Percentiles rank a stretch among this genome's conserved stretches.
Evolutionary conservation across 495 filamentous ascomycete genomes (phyloP).

Genomic region (Hypoxylon perforatum): DNA sequence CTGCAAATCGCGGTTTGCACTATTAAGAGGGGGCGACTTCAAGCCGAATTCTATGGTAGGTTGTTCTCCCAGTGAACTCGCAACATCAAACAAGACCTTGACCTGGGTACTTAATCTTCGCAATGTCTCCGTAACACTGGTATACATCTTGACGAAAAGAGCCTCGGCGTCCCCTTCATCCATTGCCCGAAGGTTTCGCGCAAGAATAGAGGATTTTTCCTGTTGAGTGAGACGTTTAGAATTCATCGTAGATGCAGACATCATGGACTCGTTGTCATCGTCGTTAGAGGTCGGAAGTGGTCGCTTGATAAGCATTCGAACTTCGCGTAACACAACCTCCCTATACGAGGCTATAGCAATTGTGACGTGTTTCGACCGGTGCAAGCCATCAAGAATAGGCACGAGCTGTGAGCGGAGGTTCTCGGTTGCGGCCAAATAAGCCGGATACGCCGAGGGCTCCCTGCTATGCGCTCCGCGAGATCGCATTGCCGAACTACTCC

Average conservation of each 20-base stretch:
- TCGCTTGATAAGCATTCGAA: constrained; percentile 84
- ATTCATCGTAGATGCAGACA: constrained; percentile 84
- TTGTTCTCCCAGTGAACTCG: constrained; percentile 72
- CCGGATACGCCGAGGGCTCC: constrained; percentile 72
- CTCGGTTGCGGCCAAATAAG: constrained; percentile 77
- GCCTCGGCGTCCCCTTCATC: constrained; percentile 86
- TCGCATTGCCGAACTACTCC: constrained; percentile 65
- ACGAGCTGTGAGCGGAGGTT: constrained; percentile 73
- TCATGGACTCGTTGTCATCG: constrained; percentile 90
- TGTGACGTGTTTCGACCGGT: constrained; percentile 78
- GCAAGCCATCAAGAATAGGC: constrained; percentile 77
- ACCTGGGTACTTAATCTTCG: constrained; percentile 88
- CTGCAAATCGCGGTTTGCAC: constrained; percentile 64
- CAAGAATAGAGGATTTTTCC: constrained; percentile 88
- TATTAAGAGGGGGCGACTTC: constrained; percentile 54
- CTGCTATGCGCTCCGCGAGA: constrained; percentile 72
- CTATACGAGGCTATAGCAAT: constrained; percentile 86
- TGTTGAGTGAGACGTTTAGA: constrained; percentile 77
- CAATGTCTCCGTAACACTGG: constrained; percentile 85
- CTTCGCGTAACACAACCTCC: constrained; percentile 86
- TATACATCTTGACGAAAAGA: constrained; percentile 85
- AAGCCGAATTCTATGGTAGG: constrained; percentile 42
- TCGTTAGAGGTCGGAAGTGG: constrained; percentile 91
- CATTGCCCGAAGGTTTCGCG: constrained; percentile 89
- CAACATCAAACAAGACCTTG: constrained; percentile 95